Base-by-base conservation (phyloP, 371 early-diverging fungal species). In the Cokeromyces recurvatus region DNA sequence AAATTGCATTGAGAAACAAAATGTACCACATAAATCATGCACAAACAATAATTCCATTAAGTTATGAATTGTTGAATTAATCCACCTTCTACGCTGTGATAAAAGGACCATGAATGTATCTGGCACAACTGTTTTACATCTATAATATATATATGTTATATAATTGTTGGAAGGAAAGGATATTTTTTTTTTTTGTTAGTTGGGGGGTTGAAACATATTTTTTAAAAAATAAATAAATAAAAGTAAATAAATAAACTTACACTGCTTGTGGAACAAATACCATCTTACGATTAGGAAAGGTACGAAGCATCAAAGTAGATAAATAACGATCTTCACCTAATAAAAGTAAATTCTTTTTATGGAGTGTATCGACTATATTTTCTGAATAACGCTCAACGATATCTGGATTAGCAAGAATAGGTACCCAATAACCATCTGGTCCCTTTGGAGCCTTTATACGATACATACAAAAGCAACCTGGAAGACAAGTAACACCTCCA, bases 401-500 rank as follows among this genome's bases (percentile, higher is more conserved):
- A 75, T 87, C 82, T 44, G 95, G 84, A 68, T 91, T 80, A 65
- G 81, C 83, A 47, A 99, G 71, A 46, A 86, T 94, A 54, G 86
- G 90, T 5, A 82, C 78, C 82, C 82, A 82, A 21, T 71, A 64
- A 23, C 82, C 81, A 43, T 70, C 61, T 15, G 75, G 73, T 2
- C 83, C 78, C 64, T 88, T 87, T 49, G 82, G 88, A 25, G 89
- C 86, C 60, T 91, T 90, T 52, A 95, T 85, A 24, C 93, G 82
- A 64, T 94, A 94, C 87, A 89, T 92, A 62, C 94, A 86, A 69
- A 95, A 95, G 59, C 95, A 95, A 41, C 95, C 95, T 4, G 94
- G 95, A 23, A 97, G 74, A 75, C 97, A 97, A 17, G 95, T 95
- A 25, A 97, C 96, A 71, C 91, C 90, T 48, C 98, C 98, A 78